phyloP scores from a whole-genome alignment of 73 alveolate genomes.

The Tetrahymena elliotti region DNA sequence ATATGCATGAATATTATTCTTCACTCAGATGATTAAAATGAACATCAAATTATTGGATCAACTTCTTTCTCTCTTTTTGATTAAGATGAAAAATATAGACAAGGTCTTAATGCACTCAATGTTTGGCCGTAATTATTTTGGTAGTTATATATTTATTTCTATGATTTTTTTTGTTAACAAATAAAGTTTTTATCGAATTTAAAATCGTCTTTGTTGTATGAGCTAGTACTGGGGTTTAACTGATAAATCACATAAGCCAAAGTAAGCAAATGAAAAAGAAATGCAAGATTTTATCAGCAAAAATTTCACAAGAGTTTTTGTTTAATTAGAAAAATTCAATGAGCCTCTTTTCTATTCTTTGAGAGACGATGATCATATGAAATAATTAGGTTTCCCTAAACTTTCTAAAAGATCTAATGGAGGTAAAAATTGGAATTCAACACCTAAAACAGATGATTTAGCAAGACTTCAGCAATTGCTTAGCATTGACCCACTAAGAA shows the following conservation, averaged over 20 bases:
- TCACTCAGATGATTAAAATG: slow-evolving; percentile 27
- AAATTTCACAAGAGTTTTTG: slow-evolving; percentile 32
- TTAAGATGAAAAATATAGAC: slow-evolving; percentile 14
- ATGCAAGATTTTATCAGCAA: slow-evolving; percentile 2
- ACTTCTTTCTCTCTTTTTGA: slow-evolving; percentile 45
- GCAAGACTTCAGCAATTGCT: slow-evolving; percentile 32
- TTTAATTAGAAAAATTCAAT: slow-evolving; percentile 32
- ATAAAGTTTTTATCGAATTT: slow-evolving; percentile 24
- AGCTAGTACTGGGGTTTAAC: slow-evolving; percentile 42
- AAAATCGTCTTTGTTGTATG: slow-evolving; percentile 46
- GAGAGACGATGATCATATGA: slow-evolving; percentile 41
- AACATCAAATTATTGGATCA: slow-evolving; percentile 42
- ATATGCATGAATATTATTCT: slow-evolving; percentile 41
- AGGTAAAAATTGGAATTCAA: slow-evolving; percentile 34
- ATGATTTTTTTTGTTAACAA: neutral
- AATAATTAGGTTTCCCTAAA: slow-evolving; percentile 35
- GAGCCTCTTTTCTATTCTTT: slow-evolving; percentile 30
- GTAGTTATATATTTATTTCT: neutral
- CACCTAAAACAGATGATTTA: slow-evolving; percentile 50
- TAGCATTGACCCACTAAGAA: slow-evolving; percentile 39
- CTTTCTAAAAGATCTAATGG: neutral
- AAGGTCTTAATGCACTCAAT: slow-evolving; percentile 30
- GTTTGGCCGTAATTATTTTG: slow-evolving; percentile 36
- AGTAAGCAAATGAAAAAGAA: neutral
- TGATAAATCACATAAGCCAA: neutral